Evolutionary conservation across 495 filamentous ascomycete species (phyloP).

Genomic region (Aspergillus kassunensis): DNA sequence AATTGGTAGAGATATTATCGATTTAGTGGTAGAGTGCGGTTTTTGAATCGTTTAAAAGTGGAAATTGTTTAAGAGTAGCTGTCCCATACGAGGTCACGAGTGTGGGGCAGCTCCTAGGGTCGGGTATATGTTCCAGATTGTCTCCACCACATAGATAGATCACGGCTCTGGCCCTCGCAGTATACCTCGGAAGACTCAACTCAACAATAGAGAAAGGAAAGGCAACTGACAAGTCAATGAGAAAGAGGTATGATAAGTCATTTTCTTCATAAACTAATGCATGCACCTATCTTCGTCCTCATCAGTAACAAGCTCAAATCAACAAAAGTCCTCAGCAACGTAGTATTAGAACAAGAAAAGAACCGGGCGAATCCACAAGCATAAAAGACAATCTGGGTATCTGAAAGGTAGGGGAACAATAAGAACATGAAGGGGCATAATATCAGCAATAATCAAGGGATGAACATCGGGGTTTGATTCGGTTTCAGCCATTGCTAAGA

Average conservation of each 20-base stretch:
- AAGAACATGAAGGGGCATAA: constrained; percentile 2
- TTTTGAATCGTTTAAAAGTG: too few species aligned
- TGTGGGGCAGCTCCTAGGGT: too few species aligned
- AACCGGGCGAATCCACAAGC: constrained; percentile 17
- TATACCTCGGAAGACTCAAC: too few species aligned
- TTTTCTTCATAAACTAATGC: constrained; percentile 1
- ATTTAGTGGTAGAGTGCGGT: too few species aligned
- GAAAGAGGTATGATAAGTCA: background rate
- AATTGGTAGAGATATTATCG: too few species aligned
- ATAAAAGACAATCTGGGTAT: constrained; percentile 23
- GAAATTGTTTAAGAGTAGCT: too few species aligned
- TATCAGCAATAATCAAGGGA: background rate
- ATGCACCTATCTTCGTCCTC: constrained; percentile 1
- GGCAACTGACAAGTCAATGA: too few species aligned
- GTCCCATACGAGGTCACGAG: too few species aligned
- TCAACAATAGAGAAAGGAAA: too few species aligned
- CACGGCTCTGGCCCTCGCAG: too few species aligned
- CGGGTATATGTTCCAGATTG: too few species aligned
- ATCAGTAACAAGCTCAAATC: constrained; percentile 6
- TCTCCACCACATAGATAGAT: too few species aligned
- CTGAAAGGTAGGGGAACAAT: constrained; percentile 14
- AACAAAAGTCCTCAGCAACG: background rate
- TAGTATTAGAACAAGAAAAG: constrained; percentile 3
- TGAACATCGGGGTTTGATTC: background rate
- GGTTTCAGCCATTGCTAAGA: background rate